These are phyloP conservation scores for Laguncularia racemosa DNA, from an alignment of 345 rosid genomes.

Conservation along the genomic window DNA sequence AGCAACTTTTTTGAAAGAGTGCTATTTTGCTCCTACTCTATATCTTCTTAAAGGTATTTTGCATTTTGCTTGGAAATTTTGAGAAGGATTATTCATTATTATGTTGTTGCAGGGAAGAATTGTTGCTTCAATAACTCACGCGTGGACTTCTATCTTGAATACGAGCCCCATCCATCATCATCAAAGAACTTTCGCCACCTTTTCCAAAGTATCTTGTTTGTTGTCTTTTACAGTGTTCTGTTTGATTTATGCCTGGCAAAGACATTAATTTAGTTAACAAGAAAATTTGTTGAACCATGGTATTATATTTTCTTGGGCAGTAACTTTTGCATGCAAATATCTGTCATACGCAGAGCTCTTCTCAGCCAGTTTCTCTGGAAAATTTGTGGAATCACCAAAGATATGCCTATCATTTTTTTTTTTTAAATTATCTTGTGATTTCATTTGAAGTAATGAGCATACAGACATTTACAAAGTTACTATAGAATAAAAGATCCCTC, in stretches of 20 bases:
- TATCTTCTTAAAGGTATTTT: background rate
- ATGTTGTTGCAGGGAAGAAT: conserved; percentile 53
- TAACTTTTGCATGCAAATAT: too few relatives aligned
- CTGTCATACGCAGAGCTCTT: too few relatives aligned
- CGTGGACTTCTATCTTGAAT: conserved; percentile 56
- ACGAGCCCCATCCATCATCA: conserved; percentile 92
- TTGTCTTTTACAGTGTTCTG: background rate
- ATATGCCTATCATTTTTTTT: too few relatives aligned
- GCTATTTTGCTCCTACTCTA: too few relatives aligned
- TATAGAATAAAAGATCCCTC: too few relatives aligned
- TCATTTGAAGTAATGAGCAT: too few relatives aligned
- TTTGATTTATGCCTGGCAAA: background rate
- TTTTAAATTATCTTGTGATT: too few relatives aligned
- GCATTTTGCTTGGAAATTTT: background rate
- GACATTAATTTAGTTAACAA: background rate
- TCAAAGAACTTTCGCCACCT: conserved; percentile 81
- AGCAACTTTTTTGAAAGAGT: too few relatives aligned
- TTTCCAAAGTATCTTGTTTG: conserved; percentile 63
- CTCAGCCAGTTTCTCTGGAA: too few relatives aligned
- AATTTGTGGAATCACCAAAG: too few relatives aligned
- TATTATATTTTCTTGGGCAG: too few relatives aligned
- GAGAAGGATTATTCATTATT: background rate
- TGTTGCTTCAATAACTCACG: conserved; percentile 73
- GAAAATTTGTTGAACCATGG: background rate
- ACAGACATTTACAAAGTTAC: too few relatives aligned